A percentile compares a stretch with the other conserved stretches of the same genome.
Conservation (phyloP, 108 stramenopile species). For the Cylindrotheca closterium region DNA sequence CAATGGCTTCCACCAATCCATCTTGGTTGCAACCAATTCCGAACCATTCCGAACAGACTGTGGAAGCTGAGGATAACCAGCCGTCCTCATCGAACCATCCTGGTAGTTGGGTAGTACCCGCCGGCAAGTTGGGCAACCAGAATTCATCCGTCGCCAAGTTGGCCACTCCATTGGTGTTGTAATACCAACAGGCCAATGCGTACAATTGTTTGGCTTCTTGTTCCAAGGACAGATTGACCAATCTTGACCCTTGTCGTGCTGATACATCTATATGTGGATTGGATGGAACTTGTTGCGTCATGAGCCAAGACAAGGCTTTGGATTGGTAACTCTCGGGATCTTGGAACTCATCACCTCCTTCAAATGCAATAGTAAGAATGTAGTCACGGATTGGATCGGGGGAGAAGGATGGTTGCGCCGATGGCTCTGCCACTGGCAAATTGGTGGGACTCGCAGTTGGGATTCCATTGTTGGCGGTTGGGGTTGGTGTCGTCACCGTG, state of each 20-base stretch:
- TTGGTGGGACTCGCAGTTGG: neutral
- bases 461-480: neutral
- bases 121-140: neutral
- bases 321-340: slow-evolving; percentile 34
- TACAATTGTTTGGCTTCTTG: slow-evolving; percentile 29
- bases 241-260: too few relatives aligned
- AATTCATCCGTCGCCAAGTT: slow-evolving; percentile 19
- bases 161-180: slow-evolving; percentile 10
- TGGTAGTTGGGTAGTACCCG: slow-evolving; percentile 11
- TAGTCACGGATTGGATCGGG: slow-evolving; percentile 7
- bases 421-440: neutral
- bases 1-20: slow-evolving; percentile 24
- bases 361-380: slow-evolving; percentile 5
- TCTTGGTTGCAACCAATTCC: slow-evolving; percentile 29
- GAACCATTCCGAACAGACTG: slow-evolving; percentile 27
- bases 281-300: slow-evolving; percentile 19
- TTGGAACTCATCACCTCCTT: slow-evolving; percentile 24
- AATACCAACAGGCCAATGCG: slow-evolving; percentile 21
- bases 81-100: slow-evolving; percentile 39
- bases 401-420: slow-evolving; percentile 9
- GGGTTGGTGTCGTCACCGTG: neutral
- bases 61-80: slow-evolving; percentile 11
- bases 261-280: too few relatives aligned
- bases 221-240: slow-evolving; percentile 11
- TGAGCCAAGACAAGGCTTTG: slow-evolving; percentile 18